Evolutionary conservation across 805 yeast genomes (phyloP), one percentile per base, ranked within the genome.

Genomic region (Grigorovia jiainica): DNA sequence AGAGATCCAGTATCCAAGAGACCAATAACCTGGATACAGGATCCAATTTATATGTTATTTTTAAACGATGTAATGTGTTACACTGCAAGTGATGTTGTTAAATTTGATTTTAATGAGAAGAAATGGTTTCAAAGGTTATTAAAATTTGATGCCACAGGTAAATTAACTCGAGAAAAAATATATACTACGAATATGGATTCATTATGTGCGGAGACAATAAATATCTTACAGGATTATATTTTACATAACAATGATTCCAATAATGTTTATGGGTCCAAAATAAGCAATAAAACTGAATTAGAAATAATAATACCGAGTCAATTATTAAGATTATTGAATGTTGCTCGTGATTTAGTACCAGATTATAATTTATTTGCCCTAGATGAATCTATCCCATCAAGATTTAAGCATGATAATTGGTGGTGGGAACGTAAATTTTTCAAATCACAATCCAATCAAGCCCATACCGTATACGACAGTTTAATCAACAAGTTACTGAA

Each of bases 11-110:
- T 6, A 13, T 27, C 31, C 11, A 15, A 27, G 11, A 10, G n/a
- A 27, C 31, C 31, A 3, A 13, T 27, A 38, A 48, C 41, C 36
- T 47, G 43, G 43, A 51, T 55, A 15, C 51, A 55, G 24, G 63
- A 60, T 39, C 63, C 63, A 3, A 53, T 56, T 4, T 54, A 55
- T 34, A 44, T 60, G 20, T 17, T 57, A 9, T 47, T 60, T 50
- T 40, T 56, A 11, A 53, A 60, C 42, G 64, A 60, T 46, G 44
- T 60, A 9, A 31, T 58, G 2, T 47, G 49, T 39, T 46, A 55
- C 36, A 42, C 52, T 2, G 40, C 61, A 0, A 60, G 57, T 38
- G 64, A 60, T 46, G 32, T 54, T 17, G 57, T 60, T 2, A 41
- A 39, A 30, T 53, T 39, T 4, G 21, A 40, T 9, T 19, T 24